Base-by-base conservation (phyloP, 2,329 filamentous ascomycete species). In the Fusarium paranaense region DNA sequence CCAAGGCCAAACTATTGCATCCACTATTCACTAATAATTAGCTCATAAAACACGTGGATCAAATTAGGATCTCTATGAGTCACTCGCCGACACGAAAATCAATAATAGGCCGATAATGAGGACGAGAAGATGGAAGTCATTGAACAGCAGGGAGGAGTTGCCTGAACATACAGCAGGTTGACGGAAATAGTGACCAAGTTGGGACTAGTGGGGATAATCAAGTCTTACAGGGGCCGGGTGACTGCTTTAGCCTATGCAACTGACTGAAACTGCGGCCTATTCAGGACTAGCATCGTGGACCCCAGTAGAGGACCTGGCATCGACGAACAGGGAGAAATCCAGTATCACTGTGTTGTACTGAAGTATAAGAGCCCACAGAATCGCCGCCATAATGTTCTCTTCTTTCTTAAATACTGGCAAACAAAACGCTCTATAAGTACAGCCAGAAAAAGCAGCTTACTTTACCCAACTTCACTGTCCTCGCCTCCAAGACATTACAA, bases 161-260 rank as follows among this genome's bases (percentile, higher is more conserved):
- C 22, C 22, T 22, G 0, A 22, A 22, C 22, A 22, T 52, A 0
- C 11, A n/a, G 4, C 6, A 13, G 2, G 16, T 37, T n/a, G 38
- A 69, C 66, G 69, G 68, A 66, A 66, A 70, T 25, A 66, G 45
- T 20, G 59, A 18, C 67, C 35, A 35, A 5, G 56, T 40, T 20
- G 3, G 65, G 40, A 14, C 18, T 70, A 70, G 67, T 37, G 35
- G 20, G 3, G 16, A 33, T 2, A 27, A 9, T 22, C 25, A 6
- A 27, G 40, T 5, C 47, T 50, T 18, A 8, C 0, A 20, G 50
- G 6, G 27, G 30, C 2, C 10, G 30, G 10, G 16, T 20, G n/a
- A 25, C 13, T 32, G 32, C 9, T 5, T 14, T 30, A 32, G 22
- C 38, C 62, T 40, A 9, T 60, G 38, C 32, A 6, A 5, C 16